phyloP scores from a whole-genome alignment of 1,284 basidiomycete species.

The Trametes polyzona region DNA sequence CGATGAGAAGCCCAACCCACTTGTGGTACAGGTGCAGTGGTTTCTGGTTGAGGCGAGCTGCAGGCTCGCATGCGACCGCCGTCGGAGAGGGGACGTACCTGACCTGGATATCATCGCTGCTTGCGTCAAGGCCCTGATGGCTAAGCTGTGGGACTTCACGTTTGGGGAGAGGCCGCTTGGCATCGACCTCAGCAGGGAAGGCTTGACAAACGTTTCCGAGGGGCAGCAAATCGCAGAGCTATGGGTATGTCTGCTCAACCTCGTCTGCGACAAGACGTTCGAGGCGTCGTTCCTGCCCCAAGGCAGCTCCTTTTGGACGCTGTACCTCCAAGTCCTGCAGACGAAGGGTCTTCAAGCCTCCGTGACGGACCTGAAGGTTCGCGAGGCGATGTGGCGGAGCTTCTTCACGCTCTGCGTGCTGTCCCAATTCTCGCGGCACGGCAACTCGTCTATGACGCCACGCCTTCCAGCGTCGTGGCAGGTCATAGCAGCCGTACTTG shows the following conservation, averaged over 20 bases:
- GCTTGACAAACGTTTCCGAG: constrained; percentile 39
- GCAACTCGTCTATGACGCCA: constrained; percentile 53
- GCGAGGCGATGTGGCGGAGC: constrained; percentile 76
- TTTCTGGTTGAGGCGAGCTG: constrained; percentile 62
- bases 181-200: constrained; percentile 42
- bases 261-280: constrained; percentile 14
- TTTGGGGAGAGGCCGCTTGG: constrained; percentile 52
- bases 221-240: constrained; percentile 51
- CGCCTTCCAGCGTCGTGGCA: constrained; percentile 72
- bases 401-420: constrained; percentile 75
- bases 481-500: constrained; percentile 60
- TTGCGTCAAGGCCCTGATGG: constrained; percentile 47
- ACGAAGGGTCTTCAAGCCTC: constrained; percentile 31
- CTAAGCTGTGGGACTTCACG: constrained; percentile 57
- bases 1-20: constrained; percentile 37
- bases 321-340: constrained; percentile 45
- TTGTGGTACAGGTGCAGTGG: constrained; percentile 57
- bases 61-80: constrained; percentile 39
- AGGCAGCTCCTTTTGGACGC: constrained; percentile 46
- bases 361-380: constrained; percentile 48
- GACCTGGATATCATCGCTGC: constrained; percentile 27
- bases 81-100: constrained; percentile 25
- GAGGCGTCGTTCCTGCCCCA: constrained; percentile 11
- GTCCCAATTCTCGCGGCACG: constrained; percentile 79
- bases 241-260: constrained; percentile 80